Conservation (phyloP, 768 basidiomycete species). For the Lactarius indigo region DNA sequence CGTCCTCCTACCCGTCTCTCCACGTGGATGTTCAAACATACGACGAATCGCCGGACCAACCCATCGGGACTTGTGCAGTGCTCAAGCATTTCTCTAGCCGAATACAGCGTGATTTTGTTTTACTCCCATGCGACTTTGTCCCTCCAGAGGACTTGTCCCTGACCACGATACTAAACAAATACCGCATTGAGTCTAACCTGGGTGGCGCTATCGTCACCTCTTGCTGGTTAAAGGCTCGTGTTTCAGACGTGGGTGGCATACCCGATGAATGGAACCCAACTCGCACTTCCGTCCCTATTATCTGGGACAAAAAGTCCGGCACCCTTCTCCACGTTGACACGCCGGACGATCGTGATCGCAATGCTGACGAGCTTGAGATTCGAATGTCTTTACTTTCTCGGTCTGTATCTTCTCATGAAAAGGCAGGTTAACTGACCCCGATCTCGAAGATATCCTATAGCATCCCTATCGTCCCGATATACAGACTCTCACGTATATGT, state of each 20-base stretch:
- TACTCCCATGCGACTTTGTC: constrained; percentile 89
- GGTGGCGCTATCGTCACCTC: constrained; percentile 62
- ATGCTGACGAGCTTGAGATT: constrained; percentile 68
- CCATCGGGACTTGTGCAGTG: constrained; percentile 69
- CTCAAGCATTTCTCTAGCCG: constrained; percentile 72
- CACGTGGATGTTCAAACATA: constrained; percentile 77
- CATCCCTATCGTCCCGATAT: constrained; percentile 60
- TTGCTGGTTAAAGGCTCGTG: constrained; percentile 57
- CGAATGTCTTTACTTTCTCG: constrained; percentile 70
- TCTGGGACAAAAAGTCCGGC: constrained; percentile 63
- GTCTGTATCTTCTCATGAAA: constrained; percentile 39
- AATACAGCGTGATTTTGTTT: constrained; percentile 81
- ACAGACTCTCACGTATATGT: constrained; percentile 92
- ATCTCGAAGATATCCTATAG: constrained; percentile 59
- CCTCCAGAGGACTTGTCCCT: constrained; percentile 74
- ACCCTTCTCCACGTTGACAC: constrained; percentile 74
- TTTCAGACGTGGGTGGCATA: constrained; percentile 49
- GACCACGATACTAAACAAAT: constrained; percentile 69
- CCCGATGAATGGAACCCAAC: constrained; percentile 66
- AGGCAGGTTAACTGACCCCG: constrained; percentile 1
- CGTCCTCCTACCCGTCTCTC: constrained; percentile 56
- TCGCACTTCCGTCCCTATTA: constrained; percentile 47
- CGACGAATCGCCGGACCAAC: constrained; percentile 65
- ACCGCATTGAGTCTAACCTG: constrained; percentile 66
- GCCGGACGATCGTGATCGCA: constrained; percentile 60